Base-by-base conservation (phyloP, 2,329 filamentous ascomycete genomes). In the Septoria petroselini region DNA sequence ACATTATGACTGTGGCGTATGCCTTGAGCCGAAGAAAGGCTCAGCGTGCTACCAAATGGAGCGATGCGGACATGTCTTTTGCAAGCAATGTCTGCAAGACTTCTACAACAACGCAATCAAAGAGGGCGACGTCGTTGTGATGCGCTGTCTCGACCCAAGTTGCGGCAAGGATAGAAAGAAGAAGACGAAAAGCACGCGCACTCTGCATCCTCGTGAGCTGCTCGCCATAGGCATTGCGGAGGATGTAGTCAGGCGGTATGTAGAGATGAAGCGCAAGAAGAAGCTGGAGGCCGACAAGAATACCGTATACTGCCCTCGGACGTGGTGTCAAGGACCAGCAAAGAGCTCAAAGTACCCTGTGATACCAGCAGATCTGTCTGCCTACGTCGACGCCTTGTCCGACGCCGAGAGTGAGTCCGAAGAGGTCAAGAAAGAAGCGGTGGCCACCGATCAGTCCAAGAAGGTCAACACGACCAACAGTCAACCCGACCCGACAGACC, bases 11-110 rank as follows among this genome's bases (percentile, higher is more conserved):
- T 97, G 91, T 58, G 88, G 86, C 1, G 79, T 97, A 40, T 96
- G 91, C 65, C 71, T 96, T 39, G 91, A 97, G 68, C 90, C 90
- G 0, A 95, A 95, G 69, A 96, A 94, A 67, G 93, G 93, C 1
- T 70, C 74, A 0, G 79, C 76, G 12, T 59, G 93, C 67, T 86
- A 97, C 71, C 81, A 82, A 34, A 84, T 97, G 77, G 71, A 86
- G 38, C 82, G 85, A 51, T 98, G 93, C 68, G 83, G 82, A 0
- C 91, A 98, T 66, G 89, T 97, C 30, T 98, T 97, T 65, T 98
- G 93, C 68, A 73, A 85, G 14, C 70, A 81, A n/a, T 98, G 93
- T 64, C 75, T 98, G 2, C 85, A 88, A 55, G 88, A 91, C 61
- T 96, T 91, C 60, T 97, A 95, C 76, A 88, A 85, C 59, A 84